Evolutionary conservation across 2,329 filamentous ascomycete genomes (phyloP).

Genomic region (Cercospora brassicicola): DNA sequence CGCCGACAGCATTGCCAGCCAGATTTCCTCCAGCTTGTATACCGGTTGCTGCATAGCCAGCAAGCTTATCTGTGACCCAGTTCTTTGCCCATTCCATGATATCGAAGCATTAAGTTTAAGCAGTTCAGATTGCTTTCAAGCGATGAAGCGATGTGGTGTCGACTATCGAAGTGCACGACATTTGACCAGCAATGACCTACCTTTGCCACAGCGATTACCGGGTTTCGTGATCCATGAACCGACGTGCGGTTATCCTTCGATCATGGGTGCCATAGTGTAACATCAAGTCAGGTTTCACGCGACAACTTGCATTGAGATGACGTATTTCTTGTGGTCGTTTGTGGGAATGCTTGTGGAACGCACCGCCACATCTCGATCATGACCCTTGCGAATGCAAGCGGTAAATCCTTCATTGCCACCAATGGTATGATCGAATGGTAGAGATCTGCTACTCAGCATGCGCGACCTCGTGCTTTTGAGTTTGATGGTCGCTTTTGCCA

Average conservation of each 20-base stretch:
- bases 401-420: not conserved
- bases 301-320: slow-evolving; percentile 18
- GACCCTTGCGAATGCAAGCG: not conserved
- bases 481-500: not conserved
- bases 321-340: slow-evolving; percentile 8
- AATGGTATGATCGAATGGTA: not conserved
- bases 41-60: slow-evolving; percentile 36
- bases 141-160: not conserved
- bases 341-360: slow-evolving; percentile 9
- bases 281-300: slow-evolving; percentile 20
- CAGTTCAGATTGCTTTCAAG: not conserved
- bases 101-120: not conserved
- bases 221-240: not conserved
- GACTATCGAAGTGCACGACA: not conserved
- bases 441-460: not conserved
- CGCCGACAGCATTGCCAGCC: slow-evolving; percentile 42
- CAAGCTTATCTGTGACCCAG: slow-evolving; percentile 37
- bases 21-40: slow-evolving; percentile 42
- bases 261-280: slow-evolving; percentile 10
- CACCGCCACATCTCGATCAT: slow-evolving; percentile 15
- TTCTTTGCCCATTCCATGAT: slow-evolving; percentile 35
- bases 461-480: not conserved
- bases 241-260: slow-evolving; percentile 8
- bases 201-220: slow-evolving; percentile 6
- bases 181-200: not conserved